Evolutionary conservation across 1,284 basidiomycete genomes (phyloP).

Genomic region (Sanghuangporus weigelae): DNA sequence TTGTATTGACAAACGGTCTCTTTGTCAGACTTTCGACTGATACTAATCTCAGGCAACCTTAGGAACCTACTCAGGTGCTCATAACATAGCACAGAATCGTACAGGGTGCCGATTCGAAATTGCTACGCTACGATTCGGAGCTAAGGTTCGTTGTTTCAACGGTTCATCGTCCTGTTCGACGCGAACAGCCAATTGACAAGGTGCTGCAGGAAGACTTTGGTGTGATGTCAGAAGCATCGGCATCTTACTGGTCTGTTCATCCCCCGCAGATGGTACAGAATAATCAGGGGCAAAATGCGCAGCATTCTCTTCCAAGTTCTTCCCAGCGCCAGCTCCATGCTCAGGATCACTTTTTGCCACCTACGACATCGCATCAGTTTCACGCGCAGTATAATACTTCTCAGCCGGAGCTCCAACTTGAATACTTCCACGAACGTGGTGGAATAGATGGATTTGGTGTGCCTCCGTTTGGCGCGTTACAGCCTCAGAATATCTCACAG

Average conservation of each 20-base stretch:
- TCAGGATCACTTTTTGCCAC: background rate
- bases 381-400: background rate
- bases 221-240: constrained; percentile 1
- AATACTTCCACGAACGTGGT: constrained; percentile 7
- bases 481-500: background rate
- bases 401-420: constrained; percentile 11
- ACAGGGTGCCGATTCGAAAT: too few species aligned
- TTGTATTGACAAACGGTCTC: too few species aligned
- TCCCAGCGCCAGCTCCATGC: background rate
- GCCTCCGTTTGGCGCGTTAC: background rate
- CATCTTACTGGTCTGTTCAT: background rate
- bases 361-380: background rate
- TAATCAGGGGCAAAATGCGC: background rate
- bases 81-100: too few species aligned
- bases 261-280: background rate
- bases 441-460: constrained; percentile 8
- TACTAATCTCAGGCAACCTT: too few species aligned
- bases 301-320: background rate
- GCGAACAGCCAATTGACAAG: background rate
- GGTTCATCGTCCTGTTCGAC: background rate
- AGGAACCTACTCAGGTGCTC: too few species aligned
- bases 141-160: background rate
- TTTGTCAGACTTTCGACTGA: too few species aligned
- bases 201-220: background rate
- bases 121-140: too few species aligned